Evolutionary conservation across 2,329 filamentous ascomycete genomes (phyloP).

Genomic region (Cytospora schulzeri): DNA sequence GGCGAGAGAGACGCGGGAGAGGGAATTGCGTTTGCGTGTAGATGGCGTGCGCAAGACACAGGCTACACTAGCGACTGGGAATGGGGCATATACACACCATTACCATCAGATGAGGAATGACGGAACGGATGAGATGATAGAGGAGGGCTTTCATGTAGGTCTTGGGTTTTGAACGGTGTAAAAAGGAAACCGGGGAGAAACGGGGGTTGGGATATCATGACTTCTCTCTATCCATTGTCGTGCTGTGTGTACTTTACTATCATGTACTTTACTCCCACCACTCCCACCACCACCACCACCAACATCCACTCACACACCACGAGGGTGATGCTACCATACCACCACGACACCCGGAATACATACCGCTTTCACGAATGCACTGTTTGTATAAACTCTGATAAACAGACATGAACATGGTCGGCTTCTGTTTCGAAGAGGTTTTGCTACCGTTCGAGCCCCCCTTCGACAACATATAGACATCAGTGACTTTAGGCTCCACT

Average conservation of each 20-base stretch:
- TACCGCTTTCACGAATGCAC: constrained; percentile 3
- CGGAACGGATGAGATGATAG: constrained; percentile 15
- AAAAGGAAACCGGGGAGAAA: constrained; percentile 2
- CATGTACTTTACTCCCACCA: constrained; percentile 26
- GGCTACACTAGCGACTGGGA: not conserved
- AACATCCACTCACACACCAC: constrained; percentile 1
- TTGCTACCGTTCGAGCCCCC: no score
- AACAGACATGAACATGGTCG: not conserved
- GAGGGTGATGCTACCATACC: not conserved
- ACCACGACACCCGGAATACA: constrained; percentile 1
- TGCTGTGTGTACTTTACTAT: constrained; percentile 18
- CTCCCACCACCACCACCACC: no score
- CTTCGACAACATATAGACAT: not conserved
- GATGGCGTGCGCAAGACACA: not conserved
- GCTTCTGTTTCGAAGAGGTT: constrained; percentile 11
- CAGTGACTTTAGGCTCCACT: no score
- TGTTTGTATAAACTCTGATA: constrained; percentile 13
- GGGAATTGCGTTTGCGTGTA: not conserved
- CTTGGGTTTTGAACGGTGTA: constrained; percentile 11
- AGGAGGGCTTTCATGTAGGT: constrained; percentile 5
- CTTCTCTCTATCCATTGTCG: not conserved
- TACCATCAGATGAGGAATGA: constrained; percentile 24
- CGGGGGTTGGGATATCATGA: not conserved
- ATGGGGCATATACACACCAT: not conserved
- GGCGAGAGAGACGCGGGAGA: no score